Evolutionary conservation across 768 basidiomycete species (phyloP).

Genomic region (Suillus tomentosus): DNA sequence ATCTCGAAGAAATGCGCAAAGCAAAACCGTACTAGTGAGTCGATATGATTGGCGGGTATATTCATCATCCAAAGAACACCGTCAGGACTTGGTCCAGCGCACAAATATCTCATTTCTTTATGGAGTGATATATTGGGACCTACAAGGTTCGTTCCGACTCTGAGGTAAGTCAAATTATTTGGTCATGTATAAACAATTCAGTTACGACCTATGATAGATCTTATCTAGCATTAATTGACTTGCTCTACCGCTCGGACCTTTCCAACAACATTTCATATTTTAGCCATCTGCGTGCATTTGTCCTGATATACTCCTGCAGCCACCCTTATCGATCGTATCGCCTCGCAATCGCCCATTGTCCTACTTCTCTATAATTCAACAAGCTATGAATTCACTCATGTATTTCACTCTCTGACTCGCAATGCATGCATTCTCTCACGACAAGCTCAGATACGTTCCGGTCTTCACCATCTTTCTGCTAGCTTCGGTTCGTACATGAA

Average conservation of each 20-base stretch:
- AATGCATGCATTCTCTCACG: background rate
- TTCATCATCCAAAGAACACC: background rate
- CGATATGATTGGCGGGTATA: background rate
- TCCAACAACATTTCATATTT: background rate
- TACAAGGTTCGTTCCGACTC: background rate
- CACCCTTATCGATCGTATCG: background rate
- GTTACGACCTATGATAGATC: too few relatives aligned
- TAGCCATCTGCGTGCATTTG: background rate
- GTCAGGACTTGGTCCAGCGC: background rate
- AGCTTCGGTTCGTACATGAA: conserved; percentile 9
- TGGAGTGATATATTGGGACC: background rate
- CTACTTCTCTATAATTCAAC: background rate
- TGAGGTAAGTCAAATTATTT: background rate
- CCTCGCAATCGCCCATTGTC: background rate
- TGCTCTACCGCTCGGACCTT: background rate
- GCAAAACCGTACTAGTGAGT: background rate
- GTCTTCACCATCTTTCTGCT: conserved; percentile 3
- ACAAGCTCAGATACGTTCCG: background rate
- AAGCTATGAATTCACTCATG: background rate
- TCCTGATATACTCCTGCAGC: background rate
- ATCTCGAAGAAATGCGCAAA: background rate
- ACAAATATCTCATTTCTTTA: background rate
- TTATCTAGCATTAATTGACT: background rate
- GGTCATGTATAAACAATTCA: background rate
- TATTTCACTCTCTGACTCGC: background rate